These are phyloP conservation scores for Fomitopsis schrenkii DNA, from an alignment of 1,284 basidiomycete species.

Conservation along the genomic window DNA sequence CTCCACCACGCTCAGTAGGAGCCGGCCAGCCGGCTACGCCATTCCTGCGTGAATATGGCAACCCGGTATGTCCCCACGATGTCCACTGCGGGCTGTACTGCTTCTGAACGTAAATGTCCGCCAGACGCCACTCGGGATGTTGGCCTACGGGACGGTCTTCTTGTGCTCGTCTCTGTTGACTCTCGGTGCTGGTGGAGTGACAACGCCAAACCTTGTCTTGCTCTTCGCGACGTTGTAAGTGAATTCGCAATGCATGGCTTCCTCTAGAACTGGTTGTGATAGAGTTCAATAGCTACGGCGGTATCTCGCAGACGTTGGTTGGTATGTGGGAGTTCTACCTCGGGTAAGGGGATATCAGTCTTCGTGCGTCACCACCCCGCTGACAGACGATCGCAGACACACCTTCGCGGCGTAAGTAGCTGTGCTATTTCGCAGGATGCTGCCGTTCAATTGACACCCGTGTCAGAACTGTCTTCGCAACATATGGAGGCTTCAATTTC, in stretches of 20 bases:
- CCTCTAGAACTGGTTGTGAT: neutral
- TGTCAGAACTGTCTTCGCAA: constrained; percentile 7
- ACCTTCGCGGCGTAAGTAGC: constrained; percentile 9
- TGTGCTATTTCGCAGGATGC: neutral
- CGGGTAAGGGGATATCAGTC: constrained; percentile 1
- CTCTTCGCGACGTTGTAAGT: constrained; percentile 11
- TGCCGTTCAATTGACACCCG: neutral
- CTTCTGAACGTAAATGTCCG: neutral
- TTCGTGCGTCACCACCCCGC: neutral
- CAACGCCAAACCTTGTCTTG: constrained; percentile 8
- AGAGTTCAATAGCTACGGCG: constrained; percentile 5
- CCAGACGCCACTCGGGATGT: constrained; percentile 9
- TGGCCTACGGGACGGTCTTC: constrained; percentile 12
- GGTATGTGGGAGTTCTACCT: constrained; percentile 9
- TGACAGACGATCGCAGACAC: neutral
- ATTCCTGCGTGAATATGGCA: neutral
- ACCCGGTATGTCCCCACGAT: neutral
- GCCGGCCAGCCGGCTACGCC: neutral
- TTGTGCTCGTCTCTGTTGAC: constrained; percentile 10
- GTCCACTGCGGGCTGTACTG: neutral
- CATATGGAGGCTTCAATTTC: constrained; percentile 11
- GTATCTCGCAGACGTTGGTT: constrained; percentile 11
- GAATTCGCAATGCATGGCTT: neutral
- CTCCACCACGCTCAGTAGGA: neutral
- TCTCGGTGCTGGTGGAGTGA: constrained; percentile 6